Evolutionary conservation across 495 filamentous ascomycete species (phyloP).

Genomic region (Hypoxylon intermedium): DNA sequence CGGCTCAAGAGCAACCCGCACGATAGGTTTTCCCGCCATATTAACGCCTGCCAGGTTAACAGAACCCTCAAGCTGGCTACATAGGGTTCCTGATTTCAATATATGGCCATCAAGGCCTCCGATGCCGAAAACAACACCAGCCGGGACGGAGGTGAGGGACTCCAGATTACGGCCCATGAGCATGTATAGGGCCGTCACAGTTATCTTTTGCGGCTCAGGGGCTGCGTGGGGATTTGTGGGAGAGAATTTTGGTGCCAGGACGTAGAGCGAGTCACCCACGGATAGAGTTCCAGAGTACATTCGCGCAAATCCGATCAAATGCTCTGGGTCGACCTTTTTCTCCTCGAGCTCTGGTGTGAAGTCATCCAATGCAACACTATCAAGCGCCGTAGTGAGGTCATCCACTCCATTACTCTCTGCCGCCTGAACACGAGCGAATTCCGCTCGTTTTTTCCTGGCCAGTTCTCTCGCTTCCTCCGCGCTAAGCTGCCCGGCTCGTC

Average conservation of each 20-base stretch:
- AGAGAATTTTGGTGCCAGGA: conserved; percentile 88
- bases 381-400: conserved; percentile 44
- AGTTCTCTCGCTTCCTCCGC: conserved; percentile 89
- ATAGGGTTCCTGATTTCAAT: conserved; percentile 92
- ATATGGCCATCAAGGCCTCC: conserved; percentile 89
- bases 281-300: conserved; percentile 90
- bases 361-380: conserved; percentile 54
- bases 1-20: conserved; percentile 92
- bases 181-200: conserved; percentile 87
- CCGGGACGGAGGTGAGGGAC: conserved; percentile 80
- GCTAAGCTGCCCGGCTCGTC: conserved; percentile 73
- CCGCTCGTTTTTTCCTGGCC: conserved; percentile 85
- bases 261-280: conserved; percentile 89
- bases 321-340: conserved; percentile 73
- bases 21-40: conserved; percentile 82
- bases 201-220: conserved; percentile 82
- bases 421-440: conserved; percentile 75
- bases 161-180: conserved; percentile 94
- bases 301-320: conserved; percentile 92
- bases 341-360: conserved; percentile 60
- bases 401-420: conserved; percentile 37
- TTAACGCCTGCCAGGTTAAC: conserved; percentile 91
- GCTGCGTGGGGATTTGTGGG: conserved; percentile 76
- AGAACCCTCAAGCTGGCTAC: conserved; percentile 84
- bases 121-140: conserved; percentile 96